Percentiles rank a stretch among this genome's conserved stretches.
These are phyloP conservation scores for Zygosaccharomyces pseudorouxii DNA, from an alignment of 805 yeast species.

Conservation along the genomic window DNA sequence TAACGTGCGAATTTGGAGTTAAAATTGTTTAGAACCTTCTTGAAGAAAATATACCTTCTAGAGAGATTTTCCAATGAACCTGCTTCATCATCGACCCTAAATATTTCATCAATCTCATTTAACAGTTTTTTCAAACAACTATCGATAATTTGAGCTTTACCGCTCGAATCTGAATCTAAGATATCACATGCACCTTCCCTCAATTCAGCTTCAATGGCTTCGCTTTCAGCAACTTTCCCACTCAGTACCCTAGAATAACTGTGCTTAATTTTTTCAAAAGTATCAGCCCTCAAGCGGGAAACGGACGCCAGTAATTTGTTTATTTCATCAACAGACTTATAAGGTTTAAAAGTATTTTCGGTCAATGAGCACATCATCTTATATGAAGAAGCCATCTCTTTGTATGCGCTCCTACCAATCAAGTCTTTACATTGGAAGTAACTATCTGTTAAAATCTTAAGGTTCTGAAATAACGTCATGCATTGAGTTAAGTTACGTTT, in stretches of 20 bases:
- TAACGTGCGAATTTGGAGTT: slow-evolving; percentile 46
- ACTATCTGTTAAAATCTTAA: slow-evolving; percentile 72
- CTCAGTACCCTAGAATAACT: slow-evolving; percentile 17
- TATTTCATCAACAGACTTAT: slow-evolving; percentile 72
- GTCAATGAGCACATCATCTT: slow-evolving; percentile 33
- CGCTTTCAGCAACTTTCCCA: slow-evolving; percentile 12
- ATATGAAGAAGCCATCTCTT: slow-evolving; percentile 29
- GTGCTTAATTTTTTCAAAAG: slow-evolving; percentile 24
- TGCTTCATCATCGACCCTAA: slow-evolving; percentile 82
- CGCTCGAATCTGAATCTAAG: slow-evolving; percentile 56
- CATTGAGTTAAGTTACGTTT: slow-evolving; percentile 79
- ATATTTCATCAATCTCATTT: slow-evolving; percentile 70
- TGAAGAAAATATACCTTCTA: slow-evolving; percentile 77
- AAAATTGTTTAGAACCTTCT: slow-evolving; percentile 58
- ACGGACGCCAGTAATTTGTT: slow-evolving; percentile 30
- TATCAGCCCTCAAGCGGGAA: slow-evolving; percentile 25
- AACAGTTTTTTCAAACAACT: slow-evolving; percentile 73
- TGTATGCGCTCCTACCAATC: slow-evolving; percentile 16
- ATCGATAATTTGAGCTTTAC: slow-evolving; percentile 53
- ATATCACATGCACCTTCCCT: slow-evolving; percentile 63
- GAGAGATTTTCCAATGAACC: slow-evolving; percentile 85
- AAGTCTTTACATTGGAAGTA: slow-evolving; percentile 23
- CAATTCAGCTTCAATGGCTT: slow-evolving; percentile 31
- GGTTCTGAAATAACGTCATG: slow-evolving; percentile 79
- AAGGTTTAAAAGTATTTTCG: slow-evolving; percentile 46